A percentile compares a stretch with the other conserved stretches of the same genome.
These are phyloP conservation scores for Brassica napus DNA, from an alignment of 345 rosid species.

Conservation along the genomic window Da-Ae NC_063452.1:29973001-29973500, in stretches of 20 bases:
- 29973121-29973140: background rate
- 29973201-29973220: slow-evolving; percentile 93
- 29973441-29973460: slow-evolving; percentile 42
- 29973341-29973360: slow-evolving; percentile 53
- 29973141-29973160: slow-evolving; percentile 91
- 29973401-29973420: slow-evolving; percentile 3
- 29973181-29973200: slow-evolving; percentile 88
- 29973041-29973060: slow-evolving; percentile 95
- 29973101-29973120: slow-evolving; percentile 12
- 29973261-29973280: background rate
- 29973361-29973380: slow-evolving; percentile 47
- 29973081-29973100: slow-evolving; percentile 6
- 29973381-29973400: slow-evolving; percentile 27
- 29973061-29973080: slow-evolving; percentile 70
- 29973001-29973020: slow-evolving; percentile 58
- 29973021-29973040: slow-evolving; percentile 90
- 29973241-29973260: background rate
- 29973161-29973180: slow-evolving; percentile 99
- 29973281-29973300: background rate
- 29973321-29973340: slow-evolving; percentile 76
- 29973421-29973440: slow-evolving; percentile 55
- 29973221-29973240: background rate
- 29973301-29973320: slow-evolving; percentile 32
- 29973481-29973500: slow-evolving; percentile 52
- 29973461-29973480: slow-evolving; percentile 43